Base-by-base conservation (phyloP, 371 early-diverging fungal genomes). In the Blakeslea trispora region DNA sequence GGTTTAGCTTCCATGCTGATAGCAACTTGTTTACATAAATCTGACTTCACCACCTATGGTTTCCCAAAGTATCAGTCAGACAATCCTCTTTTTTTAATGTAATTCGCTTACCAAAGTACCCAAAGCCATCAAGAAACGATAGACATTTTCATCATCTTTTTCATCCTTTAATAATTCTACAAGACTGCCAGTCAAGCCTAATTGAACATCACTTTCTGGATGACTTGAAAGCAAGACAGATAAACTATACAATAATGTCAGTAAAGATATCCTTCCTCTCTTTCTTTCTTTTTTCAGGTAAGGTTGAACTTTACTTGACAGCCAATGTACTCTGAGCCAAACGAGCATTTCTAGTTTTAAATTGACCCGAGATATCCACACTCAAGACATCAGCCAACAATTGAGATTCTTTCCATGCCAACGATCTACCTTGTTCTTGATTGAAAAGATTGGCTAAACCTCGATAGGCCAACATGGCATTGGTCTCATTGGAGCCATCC, bases 391-490 rank as follows among this genome's bases (percentile, higher is more conserved):
- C 59, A 9, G 61, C 24, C 3, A 71, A 18, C n/a, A 44, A 45
- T 0, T 35, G 32, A 9, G 59, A 50, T 31, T 66, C 61, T 45
- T 74, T 49, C 75, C 78, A 83, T 8, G 81, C 56, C 6, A 71
- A 28, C 2, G 68, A 63, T 21, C 59, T 60, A 10, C 87, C 88
- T 18, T 55, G 63, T 0, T 59, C 57, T 5, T 64, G 66, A 11
- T 74, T 72, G 48, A 88, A 89, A 13, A 81, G 46, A 48, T 93
- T 92, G 24, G 81, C 72, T 23, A 89, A 42, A 7, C 75, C 73
- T 28, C 93, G 83, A 23, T 84, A 60, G 5, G 80, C 75, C 66
- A 93, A 72, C 91, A 90, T 91, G 28, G 79, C 72, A 59, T 86
- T 88, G 31, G 83, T 82, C 45, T 87, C 85, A 21, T 65, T 28